Evolutionary conservation across 1,284 basidiomycete genomes (phyloP).

Genomic region (Leccinum fallax): DNA sequence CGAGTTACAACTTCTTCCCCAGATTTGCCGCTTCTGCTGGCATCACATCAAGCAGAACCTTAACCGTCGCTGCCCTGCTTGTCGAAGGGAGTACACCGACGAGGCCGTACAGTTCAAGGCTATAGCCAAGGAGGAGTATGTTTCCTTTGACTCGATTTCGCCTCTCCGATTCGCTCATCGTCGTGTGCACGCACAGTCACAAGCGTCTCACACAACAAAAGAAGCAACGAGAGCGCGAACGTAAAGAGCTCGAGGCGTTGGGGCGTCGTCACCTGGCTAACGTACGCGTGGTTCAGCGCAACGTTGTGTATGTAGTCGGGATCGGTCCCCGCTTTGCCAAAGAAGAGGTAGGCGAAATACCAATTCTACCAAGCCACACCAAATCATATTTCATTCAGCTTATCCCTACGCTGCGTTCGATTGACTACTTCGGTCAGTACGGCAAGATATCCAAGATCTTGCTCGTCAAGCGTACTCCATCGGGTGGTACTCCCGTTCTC

Average conservation of each 20-base stretch:
- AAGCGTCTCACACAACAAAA: conserved; percentile 96
- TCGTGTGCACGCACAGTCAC: conserved; percentile 50
- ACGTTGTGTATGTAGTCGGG: conserved; percentile 95
- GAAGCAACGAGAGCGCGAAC: conserved; percentile 92
- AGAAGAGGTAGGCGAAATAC: conserved; percentile 78
- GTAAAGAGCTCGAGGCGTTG: conserved; percentile 91
- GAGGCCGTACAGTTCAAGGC: conserved; percentile 95
- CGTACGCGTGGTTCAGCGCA: conserved; percentile 95
- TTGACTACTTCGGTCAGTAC: conserved; percentile 98
- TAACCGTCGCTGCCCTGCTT: conserved; percentile 97
- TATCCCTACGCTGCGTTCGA: conserved; percentile 90
- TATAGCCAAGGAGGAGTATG: conserved; percentile 94
- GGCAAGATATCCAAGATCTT: conserved; percentile 97
- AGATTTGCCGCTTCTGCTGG: conserved; percentile 99
- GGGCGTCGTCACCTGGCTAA: conserved; percentile 90
- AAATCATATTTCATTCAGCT: conserved; percentile 54
- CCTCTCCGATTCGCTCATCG: conserved; percentile 11
- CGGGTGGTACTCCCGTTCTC: conserved; percentile 79
- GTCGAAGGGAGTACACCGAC: conserved; percentile 92
- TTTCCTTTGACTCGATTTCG: conserved; percentile 21
- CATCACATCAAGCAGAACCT: conserved; percentile 97
- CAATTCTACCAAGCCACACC: conserved; percentile 5
- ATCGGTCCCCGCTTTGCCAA: conserved; percentile 89
- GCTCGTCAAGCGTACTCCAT: conserved; percentile 85
- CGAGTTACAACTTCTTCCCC: conserved; percentile 19